phyloP scores from a whole-genome alignment of 2,329 filamentous ascomycete genomes.

The Dryadomyces quercivorus region DNA sequence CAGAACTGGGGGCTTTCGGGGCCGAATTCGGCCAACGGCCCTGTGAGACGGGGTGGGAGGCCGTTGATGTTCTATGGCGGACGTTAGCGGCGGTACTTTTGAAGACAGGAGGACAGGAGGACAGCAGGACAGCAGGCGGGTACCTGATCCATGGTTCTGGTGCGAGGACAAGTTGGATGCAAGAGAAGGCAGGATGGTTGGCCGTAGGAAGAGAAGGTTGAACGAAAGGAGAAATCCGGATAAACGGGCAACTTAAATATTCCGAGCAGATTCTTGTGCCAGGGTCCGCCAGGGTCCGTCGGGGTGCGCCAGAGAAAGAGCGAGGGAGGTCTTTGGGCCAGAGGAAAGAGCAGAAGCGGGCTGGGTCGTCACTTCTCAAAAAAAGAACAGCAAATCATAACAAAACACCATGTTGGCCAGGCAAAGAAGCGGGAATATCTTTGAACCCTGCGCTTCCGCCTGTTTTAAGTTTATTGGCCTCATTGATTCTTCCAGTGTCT shows the following conservation, averaged over 20 bases:
- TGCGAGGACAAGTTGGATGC: background rate
- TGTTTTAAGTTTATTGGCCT: background rate
- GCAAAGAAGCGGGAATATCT: background rate
- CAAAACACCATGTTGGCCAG: background rate
- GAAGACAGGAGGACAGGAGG: no score
- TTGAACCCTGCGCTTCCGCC: background rate
- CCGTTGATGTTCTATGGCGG: background rate
- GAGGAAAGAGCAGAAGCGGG: background rate
- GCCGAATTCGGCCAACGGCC: slow-evolving; percentile 7
- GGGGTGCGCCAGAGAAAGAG: background rate
- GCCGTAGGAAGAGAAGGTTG: no score
- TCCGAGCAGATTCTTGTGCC: no score
- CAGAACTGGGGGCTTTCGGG: slow-evolving; percentile 1
- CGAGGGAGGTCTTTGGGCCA: background rate
- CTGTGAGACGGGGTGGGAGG: background rate
- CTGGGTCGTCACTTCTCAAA: background rate
- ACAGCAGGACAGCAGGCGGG: background rate
- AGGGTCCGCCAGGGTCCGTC: no score
- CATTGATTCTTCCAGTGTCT: background rate
- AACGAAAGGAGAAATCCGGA: no score
- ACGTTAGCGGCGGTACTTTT: no score
- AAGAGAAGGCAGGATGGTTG: no score
- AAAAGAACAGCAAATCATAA: background rate
- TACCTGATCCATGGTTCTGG: background rate
- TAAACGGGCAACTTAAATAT: no score